phyloP scores from a whole-genome alignment of 2,329 filamentous ascomycete species.

The Fusarium sp. region DNA sequence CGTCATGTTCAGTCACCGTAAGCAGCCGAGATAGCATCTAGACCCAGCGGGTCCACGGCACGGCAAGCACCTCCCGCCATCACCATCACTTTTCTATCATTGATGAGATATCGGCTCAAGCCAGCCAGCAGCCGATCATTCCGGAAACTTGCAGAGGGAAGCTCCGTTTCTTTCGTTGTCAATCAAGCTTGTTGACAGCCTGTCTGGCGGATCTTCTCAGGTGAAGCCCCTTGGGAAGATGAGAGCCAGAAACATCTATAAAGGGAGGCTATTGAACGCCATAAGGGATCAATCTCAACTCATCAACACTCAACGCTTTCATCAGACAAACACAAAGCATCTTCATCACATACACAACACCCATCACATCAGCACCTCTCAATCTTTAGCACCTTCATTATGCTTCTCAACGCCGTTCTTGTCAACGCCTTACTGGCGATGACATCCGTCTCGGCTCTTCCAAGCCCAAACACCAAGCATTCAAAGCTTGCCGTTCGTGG shows the following conservation, averaged over 20 bases:
- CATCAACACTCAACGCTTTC: background rate
- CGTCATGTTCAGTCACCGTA: background rate
- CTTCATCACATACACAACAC: background rate
- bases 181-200: background rate
- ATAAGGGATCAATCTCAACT: background rate
- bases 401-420: constrained; percentile 2
- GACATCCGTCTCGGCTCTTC: background rate
- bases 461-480: background rate
- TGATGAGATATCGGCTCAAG: background rate
- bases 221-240: background rate
- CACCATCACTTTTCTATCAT: background rate
- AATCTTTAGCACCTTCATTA: background rate
- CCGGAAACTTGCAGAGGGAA: background rate
- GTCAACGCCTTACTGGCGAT: constrained; percentile 2
- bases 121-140: background rate
- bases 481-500: background rate
- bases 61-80: background rate
- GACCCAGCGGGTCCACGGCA: background rate
- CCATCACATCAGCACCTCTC: background rate
- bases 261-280: background rate
- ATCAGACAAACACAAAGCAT: background rate
- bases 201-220: background rate
- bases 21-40: background rate
- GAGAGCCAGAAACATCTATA: background rate
- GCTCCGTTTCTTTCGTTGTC: background rate